phyloP scores from a whole-genome alignment of 1,284 basidiomycete genomes.

The Schizophyllum amplum region DNA sequence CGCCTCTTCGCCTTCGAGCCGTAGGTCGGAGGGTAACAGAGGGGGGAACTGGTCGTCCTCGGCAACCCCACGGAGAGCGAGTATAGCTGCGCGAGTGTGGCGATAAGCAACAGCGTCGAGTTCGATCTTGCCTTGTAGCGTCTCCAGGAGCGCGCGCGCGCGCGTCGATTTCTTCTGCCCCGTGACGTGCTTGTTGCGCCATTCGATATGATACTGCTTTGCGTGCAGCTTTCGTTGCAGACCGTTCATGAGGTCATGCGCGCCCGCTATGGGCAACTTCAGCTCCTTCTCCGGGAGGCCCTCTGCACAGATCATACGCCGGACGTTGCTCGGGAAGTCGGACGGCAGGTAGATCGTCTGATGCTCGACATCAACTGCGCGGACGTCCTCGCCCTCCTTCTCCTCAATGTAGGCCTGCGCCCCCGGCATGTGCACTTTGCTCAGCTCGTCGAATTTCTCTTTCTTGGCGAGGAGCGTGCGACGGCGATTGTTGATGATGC shows the following conservation, averaged over 20 bases:
- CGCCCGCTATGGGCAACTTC: not conserved
- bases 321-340: not conserved
- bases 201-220: slow-evolving; percentile 8
- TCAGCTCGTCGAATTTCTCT: slow-evolving; percentile 6
- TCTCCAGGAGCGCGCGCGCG: slow-evolving; percentile 3
- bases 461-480: slow-evolving; percentile 6
- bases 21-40: too few relatives aligned
- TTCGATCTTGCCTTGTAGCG: too few relatives aligned
- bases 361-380: slow-evolving; percentile 1
- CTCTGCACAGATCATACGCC: not conserved
- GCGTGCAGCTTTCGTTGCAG: slow-evolving; percentile 9
- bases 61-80: too few relatives aligned
- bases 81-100: too few relatives aligned
- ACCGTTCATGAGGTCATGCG: too few relatives aligned
- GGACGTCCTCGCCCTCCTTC: not conserved
- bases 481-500: slow-evolving; percentile 4
- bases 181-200: slow-evolving; percentile 8
- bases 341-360: slow-evolving; percentile 3
- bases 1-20: too few relatives aligned
- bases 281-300: slow-evolving; percentile 4
- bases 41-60: too few relatives aligned
- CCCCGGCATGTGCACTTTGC: slow-evolving; percentile 9
- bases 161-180: slow-evolving; percentile 7
- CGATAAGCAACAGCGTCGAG: too few relatives aligned
- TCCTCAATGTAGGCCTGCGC: not conserved